phyloP scores from a whole-genome alignment of 768 basidiomycete genomes.

The Tricholoma sp. region DNA sequence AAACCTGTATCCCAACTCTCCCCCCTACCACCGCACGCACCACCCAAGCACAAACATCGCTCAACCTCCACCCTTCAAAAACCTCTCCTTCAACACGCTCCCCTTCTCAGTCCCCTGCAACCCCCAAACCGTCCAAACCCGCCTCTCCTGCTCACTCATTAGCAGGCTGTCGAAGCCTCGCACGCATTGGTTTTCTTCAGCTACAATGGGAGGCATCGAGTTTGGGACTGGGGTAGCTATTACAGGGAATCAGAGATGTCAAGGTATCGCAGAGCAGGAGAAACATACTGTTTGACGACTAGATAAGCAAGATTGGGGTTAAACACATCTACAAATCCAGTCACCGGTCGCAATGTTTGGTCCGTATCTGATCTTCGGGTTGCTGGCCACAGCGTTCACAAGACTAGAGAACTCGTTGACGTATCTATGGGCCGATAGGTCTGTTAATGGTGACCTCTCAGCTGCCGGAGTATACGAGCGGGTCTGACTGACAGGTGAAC shows the following conservation, averaged over 20 bases:
- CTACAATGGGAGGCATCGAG: too few relatives aligned
- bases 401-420: conserved; percentile 48
- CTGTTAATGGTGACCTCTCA: conserved; percentile 1
- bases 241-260: conserved; percentile 17
- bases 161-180: too few relatives aligned
- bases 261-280: conserved; percentile 11
- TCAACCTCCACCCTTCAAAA: too few relatives aligned
- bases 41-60: too few relatives aligned
- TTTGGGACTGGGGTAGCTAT: conserved; percentile 60
- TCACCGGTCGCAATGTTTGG: conserved; percentile 49
- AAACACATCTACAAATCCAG: conserved; percentile 45
- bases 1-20: too few relatives aligned
- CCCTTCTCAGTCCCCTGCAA: too few relatives aligned
- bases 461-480: neutral
- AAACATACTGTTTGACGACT: conserved; percentile 53
- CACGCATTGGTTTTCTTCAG: too few relatives aligned
- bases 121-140: too few relatives aligned
- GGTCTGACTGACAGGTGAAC: neutral
- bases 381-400: conserved; percentile 39
- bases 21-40: too few relatives aligned
- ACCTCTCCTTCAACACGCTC: too few relatives aligned
- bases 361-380: conserved; percentile 30
- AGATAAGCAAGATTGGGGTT: conserved; percentile 35
- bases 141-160: too few relatives aligned
- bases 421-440: conserved; percentile 44